Base-by-base conservation (phyloP, 257 asterid species). In the Nicotiana knightiana region DNA sequence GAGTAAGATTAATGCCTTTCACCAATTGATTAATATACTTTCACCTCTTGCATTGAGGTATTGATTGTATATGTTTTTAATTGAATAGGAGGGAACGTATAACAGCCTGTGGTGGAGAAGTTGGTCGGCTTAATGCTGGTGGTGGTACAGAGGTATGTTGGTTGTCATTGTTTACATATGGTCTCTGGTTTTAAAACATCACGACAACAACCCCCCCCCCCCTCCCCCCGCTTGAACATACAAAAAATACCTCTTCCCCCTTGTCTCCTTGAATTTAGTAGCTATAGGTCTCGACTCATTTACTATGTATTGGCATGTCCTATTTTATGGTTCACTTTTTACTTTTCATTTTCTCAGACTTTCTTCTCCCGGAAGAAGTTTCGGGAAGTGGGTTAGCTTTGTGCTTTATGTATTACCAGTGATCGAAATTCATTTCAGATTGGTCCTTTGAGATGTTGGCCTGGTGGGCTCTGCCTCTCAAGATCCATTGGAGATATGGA, bases 361-460 rank as follows among this genome's bases (percentile, higher is more conserved):
- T 66, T 64, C 11, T 78, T 66, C 48, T 79, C 63, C 26, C 9
- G 15, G 62, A 73, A 73, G 63, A 75, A 75, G 9, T 75, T 16
- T 51, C 2, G 32, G 26, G 4, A 75, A 75, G 64, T 5, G 48
- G 51, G 15, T 73, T 28, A 75, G 64, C 17, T 15, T 53, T 39
- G 65, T 46, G 26, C 67, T 59, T 67, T 83, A 28, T 58, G 71
- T 78, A 79, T 85, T 84, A 76, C 17, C 39, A 30, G 76, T 82
- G 24, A 57, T 53, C 30, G 57, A 66, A 30, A 81, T 82, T 79
- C 35, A 82, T 54, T 87, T 86, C 82, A 96, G 99, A 92, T 96
- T 86, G 99, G 99, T 83, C 99, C 99, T 10, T 85, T 96, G 85
- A 91, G 99, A 91, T 96, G 99, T 86, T 96, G 99, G 99, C 99